A percentile compares a stretch with the other conserved stretches of the same genome.
Conservation (phyloP, 345 rosid species). For the Brassica cretica region DNA sequence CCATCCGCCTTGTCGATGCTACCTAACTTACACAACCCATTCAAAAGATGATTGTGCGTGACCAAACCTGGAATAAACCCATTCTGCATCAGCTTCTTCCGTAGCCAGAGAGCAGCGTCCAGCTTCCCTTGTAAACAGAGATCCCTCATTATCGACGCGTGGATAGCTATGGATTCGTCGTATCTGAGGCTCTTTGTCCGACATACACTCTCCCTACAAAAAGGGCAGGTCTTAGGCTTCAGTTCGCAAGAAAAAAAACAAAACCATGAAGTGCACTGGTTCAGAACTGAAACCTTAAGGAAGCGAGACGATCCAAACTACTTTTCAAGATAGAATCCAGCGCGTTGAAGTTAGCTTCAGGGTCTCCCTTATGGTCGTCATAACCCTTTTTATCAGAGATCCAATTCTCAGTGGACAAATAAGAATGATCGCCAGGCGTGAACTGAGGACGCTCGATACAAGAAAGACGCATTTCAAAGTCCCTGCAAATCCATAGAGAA, state of each 20-base stretch:
- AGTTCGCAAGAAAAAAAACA: neutral
- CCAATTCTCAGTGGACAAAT: constrained; percentile 38
- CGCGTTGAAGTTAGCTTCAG: constrained; percentile 49
- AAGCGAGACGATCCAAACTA: constrained; percentile 65
- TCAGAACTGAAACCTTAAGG: constrained; percentile 48
- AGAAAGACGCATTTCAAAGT: constrained; percentile 38
- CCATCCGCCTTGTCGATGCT: constrained; percentile 54
- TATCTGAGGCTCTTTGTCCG: constrained; percentile 32
- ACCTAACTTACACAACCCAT: constrained; percentile 58
- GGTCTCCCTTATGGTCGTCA: constrained; percentile 45
- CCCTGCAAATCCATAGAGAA: constrained; percentile 22
- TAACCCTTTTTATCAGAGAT: constrained; percentile 37
- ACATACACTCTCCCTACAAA: constrained; percentile 57
- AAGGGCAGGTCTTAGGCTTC: neutral
- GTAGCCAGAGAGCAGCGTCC: constrained; percentile 63
- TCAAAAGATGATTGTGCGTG: constrained; percentile 66
- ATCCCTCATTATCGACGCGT: constrained; percentile 44
- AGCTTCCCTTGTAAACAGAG: constrained; percentile 65
- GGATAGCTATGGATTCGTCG: constrained; percentile 31
- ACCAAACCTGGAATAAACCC: constrained; percentile 60
- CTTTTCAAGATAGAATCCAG: constrained; percentile 63
- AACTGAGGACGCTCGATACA: constrained; percentile 27
- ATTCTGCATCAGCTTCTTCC: constrained; percentile 51
- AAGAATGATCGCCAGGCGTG: constrained; percentile 18
- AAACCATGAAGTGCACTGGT: neutral